Evolutionary conservation across 371 early-diverging fungal genomes (phyloP).

Genomic region (Circinella minor): DNA sequence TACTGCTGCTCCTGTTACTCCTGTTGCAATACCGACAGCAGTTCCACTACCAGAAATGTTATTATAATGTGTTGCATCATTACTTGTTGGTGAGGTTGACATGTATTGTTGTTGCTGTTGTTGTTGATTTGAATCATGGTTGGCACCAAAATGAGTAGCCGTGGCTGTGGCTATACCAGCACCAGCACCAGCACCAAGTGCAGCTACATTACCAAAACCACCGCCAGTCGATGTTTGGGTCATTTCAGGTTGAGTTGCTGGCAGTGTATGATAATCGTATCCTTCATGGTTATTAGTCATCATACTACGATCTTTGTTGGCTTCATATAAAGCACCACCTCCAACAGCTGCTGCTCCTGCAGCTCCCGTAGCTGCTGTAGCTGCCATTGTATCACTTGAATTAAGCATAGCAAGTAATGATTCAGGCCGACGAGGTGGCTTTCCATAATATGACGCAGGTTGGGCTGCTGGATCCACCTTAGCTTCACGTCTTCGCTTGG

Average conservation of each 20-base stretch:
- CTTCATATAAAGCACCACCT: slow-evolving; percentile 5
- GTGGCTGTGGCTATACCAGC: slow-evolving; percentile 32
- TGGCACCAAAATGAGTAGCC: neutral
- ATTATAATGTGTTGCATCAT: neutral
- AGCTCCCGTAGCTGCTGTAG: neutral
- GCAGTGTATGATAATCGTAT: neutral
- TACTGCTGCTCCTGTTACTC: neutral
- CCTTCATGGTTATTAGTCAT: neutral
- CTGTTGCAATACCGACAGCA: neutral
- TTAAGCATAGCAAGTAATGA: slow-evolving; percentile 40
- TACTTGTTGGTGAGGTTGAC: neutral
- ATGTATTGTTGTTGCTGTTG: slow-evolving; percentile 3
- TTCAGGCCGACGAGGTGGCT: slow-evolving; percentile 49
- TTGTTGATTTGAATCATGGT: neutral
- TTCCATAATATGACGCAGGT: slow-evolving; percentile 46
- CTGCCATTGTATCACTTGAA: slow-evolving; percentile 14
- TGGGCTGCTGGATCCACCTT: slow-evolving; percentile 35
- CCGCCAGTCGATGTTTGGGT: slow-evolving; percentile 1
- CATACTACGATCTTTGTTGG: neutral
- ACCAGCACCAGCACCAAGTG: slow-evolving; percentile 16
- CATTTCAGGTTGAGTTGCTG: slow-evolving; percentile 15
- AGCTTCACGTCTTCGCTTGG: slow-evolving; percentile 39
- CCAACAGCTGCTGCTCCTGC: slow-evolving; percentile 11
- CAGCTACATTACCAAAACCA: neutral
- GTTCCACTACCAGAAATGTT: neutral